Base-by-base conservation (phyloP, 768 basidiomycete genomes). In the Goffeauzyma gilvescens region DNA sequence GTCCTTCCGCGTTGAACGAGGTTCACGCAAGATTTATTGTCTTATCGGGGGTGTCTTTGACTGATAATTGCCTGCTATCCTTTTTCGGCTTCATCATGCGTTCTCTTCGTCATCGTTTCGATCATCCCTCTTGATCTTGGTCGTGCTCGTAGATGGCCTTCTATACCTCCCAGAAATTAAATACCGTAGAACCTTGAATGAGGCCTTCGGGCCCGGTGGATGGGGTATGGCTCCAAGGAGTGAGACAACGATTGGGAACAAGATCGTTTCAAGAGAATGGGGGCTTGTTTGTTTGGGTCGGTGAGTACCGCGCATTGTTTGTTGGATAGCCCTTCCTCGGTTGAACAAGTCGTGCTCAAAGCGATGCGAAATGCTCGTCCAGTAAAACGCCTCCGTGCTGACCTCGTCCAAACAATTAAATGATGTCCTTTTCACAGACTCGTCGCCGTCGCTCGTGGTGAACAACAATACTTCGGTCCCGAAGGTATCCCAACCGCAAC, bases 151-250 rank as follows among this genome's bases (percentile, higher is more conserved):
- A 90, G 90, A 95, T 52, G 90, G 90, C 4, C 69, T 96, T 31
- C 66, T 93, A 9, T 96, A 95, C 65, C 75, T 96, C 6, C 90
- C 90, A 15, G 90, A 95, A 65, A 96, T 95, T 55, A 90, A 93
- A 59, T 96, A 95, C 57, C 74, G 90, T 14, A 74, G 90, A 18
- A 76, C 84, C 25, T 65, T 95, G 35, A 95, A 95, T 68, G 76
- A 72, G 52, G 86, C 90, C 0, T 95, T 96, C 55, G 87, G 90
- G 9, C 90, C 90, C 15, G 90, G 90, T 6, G 87, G 79, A 5
- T 95, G 90, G 90, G 90, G 90, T 9, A 73, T 95, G 33, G 90
- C 89, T 10, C 90, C 90, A 2, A 72, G 90, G 12, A 78, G 81
- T 33, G 84, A 90, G 64, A 87, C 84, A 5, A 81, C 86, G 52